Base-by-base conservation (phyloP, 176 grass and related monocot genomes). In the Coix lacrymajobi region DNA sequence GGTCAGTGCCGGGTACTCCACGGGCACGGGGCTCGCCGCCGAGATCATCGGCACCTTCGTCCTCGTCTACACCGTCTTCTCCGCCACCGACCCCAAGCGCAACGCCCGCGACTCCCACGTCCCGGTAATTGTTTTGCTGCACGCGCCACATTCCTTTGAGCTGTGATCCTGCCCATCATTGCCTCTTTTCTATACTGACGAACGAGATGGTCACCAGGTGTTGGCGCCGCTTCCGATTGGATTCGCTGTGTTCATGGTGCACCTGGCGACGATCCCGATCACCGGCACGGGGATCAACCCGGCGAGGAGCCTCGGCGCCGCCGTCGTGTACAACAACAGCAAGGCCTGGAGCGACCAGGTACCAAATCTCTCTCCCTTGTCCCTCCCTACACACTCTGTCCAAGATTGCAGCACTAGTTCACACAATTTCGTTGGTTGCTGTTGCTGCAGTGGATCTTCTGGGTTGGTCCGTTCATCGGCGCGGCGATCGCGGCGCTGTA, bases 31-130 rank as follows among this genome's bases (percentile, higher is more conserved):
- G 2, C 85, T 97, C 83, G 91, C 81, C 43, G 91, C 89, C 8
- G 94, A 97, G 91, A 94, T 97, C 75, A 83, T 94, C 49, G 94
- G 91, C 31, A 97, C 94, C 9, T 97, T 94, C 69, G 89, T 97
- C 15, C 94, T 97, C 69, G 91, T 97, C 2, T 97, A 97, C 87
- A 97, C 94, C 48, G 94, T 97, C 67, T 97, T 97, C 94, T 94
- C 94, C 46, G 94, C 92, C 77, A 97, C 94, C 43, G 94, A 94
- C 44, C 90, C 87, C 49, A 94, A 97, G 78, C 94, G 89, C 85
- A 97, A 85, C 62, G 92, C 92, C n/a, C 82, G 92, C 4, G 92
- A 94, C 79, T 92, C 94, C 4, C 89, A 94, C 29, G 76, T 97
- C 8, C 94, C 92, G 66, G 94, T 96, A 91, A 89, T 85, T 57